These are phyloP conservation scores for Erythrobasidium yunnanense DNA, from an alignment of 768 basidiomycete species.

Conservation along the genomic window DNA sequence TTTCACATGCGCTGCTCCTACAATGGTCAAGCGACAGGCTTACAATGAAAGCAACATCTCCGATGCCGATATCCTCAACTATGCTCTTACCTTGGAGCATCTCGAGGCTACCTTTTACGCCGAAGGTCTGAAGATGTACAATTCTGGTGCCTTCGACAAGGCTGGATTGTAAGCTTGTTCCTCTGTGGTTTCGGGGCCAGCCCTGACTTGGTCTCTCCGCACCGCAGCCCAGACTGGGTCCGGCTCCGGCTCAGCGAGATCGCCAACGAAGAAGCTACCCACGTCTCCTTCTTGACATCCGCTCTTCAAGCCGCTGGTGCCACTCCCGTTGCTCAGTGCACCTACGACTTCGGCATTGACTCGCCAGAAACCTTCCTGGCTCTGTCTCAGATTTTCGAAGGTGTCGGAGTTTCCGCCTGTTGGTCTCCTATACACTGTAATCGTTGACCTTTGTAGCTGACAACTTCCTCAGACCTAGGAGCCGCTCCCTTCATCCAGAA, in stretches of 20 bases:
- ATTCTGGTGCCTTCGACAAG: constrained; percentile 45
- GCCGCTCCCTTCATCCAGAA: constrained; percentile 47
- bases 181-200: no score
- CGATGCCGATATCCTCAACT: no score
- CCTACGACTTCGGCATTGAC: constrained; percentile 51
- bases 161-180: constrained; percentile 43
- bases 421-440: not conserved
- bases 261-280: constrained; percentile 49
- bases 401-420: constrained; percentile 41
- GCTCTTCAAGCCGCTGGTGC: constrained; percentile 43
- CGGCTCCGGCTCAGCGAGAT: constrained; percentile 25
- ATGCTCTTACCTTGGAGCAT: constrained; percentile 40
- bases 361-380: constrained; percentile 49
- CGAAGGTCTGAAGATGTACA: constrained; percentile 44
- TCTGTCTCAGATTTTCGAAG: constrained; percentile 49
- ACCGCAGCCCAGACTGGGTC: constrained; percentile 26
- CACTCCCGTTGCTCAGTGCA: constrained; percentile 48
- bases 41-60: no score
- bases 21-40: no score
- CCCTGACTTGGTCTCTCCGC: constrained; percentile 16
- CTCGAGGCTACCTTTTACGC: constrained; percentile 41
- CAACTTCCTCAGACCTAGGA: constrained; percentile 46
- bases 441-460: constrained; percentile 41
- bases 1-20: no score
- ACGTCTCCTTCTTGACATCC: constrained; percentile 49